These are phyloP conservation scores for Panaeolus cyanescens DNA, from an alignment of 768 basidiomycete genomes.

Conservation along the genomic window DNA sequence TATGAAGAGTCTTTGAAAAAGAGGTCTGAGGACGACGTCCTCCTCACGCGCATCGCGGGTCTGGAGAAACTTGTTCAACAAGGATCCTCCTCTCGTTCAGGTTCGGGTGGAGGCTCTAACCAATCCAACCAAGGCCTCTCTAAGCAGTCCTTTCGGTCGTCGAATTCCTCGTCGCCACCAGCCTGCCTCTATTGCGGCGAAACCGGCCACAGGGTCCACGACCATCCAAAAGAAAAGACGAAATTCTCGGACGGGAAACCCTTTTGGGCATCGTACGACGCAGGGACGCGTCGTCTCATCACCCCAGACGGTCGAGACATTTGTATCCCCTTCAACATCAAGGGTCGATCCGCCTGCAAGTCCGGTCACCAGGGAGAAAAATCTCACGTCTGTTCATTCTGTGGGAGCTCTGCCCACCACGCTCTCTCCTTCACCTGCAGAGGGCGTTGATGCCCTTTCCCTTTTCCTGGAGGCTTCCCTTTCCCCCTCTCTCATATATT, in stretches of 20 bases:
- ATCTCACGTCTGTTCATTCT: constrained; percentile 31
- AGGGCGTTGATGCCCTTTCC: not conserved
- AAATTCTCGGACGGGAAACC: constrained; percentile 11
- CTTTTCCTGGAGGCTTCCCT: not conserved
- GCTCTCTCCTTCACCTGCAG: constrained; percentile 27
- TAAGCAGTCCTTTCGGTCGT: constrained; percentile 6
- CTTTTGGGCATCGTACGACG: constrained; percentile 9
- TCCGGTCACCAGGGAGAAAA: constrained; percentile 10
- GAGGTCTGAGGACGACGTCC: no score
- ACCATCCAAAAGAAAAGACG: constrained; percentile 8
- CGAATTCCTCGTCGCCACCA: constrained; percentile 14
- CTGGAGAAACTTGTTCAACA: not conserved
- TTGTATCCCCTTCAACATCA: constrained; percentile 23
- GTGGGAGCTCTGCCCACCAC: constrained; percentile 22
- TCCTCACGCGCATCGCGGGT: no score
- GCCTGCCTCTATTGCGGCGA: no score
- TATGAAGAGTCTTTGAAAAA: no score
- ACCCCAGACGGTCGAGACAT: constrained; percentile 13
- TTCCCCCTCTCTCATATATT: constrained; percentile 14
- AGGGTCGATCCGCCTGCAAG: constrained; percentile 4
- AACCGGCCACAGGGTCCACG: constrained; percentile 15
- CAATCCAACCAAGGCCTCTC: not conserved
- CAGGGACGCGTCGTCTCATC: constrained; percentile 7
- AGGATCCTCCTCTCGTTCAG: not conserved
- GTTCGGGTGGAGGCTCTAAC: not conserved